A percentile compares a stretch with the other conserved stretches of the same genome.
Evolutionary conservation across 83 land plant species (phyloP).

Genomic region (Thuja plicata): DNA sequence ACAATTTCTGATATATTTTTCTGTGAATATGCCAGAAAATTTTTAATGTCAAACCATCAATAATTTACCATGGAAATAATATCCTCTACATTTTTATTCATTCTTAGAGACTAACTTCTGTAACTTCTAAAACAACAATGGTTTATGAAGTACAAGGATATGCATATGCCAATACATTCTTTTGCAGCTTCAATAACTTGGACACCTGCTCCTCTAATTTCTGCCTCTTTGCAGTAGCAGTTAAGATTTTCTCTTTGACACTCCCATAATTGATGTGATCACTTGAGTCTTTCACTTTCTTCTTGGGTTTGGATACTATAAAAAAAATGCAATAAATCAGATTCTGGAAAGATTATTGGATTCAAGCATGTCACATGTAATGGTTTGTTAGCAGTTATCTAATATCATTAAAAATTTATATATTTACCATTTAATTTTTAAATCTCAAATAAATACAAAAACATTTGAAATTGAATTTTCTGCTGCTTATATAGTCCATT

Average conservation of each 20-base stretch:
- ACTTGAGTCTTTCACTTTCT: not conserved
- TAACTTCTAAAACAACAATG: not conserved
- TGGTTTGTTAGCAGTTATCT: not conserved
- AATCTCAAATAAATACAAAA: not conserved
- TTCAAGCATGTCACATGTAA: not conserved
- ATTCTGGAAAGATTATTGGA: not conserved
- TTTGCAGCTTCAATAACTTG: slow-evolving; percentile 3
- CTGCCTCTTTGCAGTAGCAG: slow-evolving; percentile 3
- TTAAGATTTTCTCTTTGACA: not conserved
- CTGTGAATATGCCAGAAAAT: not conserved
- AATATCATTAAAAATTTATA: not conserved
- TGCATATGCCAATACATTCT: slow-evolving; percentile 3
- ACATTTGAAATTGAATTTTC: not conserved
- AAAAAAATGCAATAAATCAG: not conserved
- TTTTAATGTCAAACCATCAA: not conserved
- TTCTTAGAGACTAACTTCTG: not conserved
- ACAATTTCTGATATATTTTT: slow-evolving; percentile 2
- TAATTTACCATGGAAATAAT: not conserved
- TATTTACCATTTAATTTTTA: not conserved
- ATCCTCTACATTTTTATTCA: not conserved
- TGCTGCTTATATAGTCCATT: not conserved
- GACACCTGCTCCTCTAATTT: not conserved
- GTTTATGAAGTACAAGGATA: not conserved
- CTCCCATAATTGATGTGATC: not conserved
- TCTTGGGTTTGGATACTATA: not conserved